phyloP scores from a whole-genome alignment of 2,329 filamentous ascomycete genomes.

The Cladophialophora bantiana region DNA sequence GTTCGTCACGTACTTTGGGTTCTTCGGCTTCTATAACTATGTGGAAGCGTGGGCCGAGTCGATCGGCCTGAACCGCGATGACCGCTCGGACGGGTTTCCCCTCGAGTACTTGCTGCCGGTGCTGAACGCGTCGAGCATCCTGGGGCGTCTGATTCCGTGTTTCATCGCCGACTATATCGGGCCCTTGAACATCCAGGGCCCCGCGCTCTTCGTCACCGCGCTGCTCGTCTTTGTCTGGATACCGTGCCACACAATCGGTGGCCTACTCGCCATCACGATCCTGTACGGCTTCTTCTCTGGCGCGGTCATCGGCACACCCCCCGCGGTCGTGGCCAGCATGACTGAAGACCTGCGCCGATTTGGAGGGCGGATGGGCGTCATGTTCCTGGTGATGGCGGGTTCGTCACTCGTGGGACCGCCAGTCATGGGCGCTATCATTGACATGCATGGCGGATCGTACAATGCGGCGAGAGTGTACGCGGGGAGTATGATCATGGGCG shows the following conservation, averaged over 20 bases:
- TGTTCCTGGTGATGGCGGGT: background rate
- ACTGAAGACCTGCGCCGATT: slow-evolving; percentile 2
- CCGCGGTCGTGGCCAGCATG: slow-evolving; percentile 64
- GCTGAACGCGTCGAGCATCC: slow-evolving; percentile 55
- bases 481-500: background rate
- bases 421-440: slow-evolving; percentile 2
- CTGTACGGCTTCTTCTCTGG: slow-evolving; percentile 75
- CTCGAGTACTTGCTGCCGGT: slow-evolving; percentile 60
- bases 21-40: slow-evolving; percentile 42
- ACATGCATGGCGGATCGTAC: slow-evolving; percentile 8
- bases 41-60: slow-evolving; percentile 39
- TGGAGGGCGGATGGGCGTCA: slow-evolving; percentile 12
- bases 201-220: slow-evolving; percentile 49
- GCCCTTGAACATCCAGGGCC: slow-evolving; percentile 38
- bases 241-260: slow-evolving; percentile 58
- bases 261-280: slow-evolving; percentile 68
- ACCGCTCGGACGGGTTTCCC: slow-evolving; percentile 47
- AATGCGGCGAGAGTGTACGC: background rate
- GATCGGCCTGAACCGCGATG: slow-evolving; percentile 55
- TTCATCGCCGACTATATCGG: slow-evolving; percentile 43
- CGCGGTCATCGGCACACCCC: slow-evolving; percentile 55
- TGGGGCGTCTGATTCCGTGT: slow-evolving; percentile 45
- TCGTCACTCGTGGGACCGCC: slow-evolving; percentile 8
- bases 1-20: slow-evolving; percentile 56
- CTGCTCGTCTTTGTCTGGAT: slow-evolving; percentile 64